These are phyloP conservation scores for Taxawa tesnikishii DNA, from an alignment of 2,329 filamentous ascomycete species.

Conservation along the genomic window DNA sequence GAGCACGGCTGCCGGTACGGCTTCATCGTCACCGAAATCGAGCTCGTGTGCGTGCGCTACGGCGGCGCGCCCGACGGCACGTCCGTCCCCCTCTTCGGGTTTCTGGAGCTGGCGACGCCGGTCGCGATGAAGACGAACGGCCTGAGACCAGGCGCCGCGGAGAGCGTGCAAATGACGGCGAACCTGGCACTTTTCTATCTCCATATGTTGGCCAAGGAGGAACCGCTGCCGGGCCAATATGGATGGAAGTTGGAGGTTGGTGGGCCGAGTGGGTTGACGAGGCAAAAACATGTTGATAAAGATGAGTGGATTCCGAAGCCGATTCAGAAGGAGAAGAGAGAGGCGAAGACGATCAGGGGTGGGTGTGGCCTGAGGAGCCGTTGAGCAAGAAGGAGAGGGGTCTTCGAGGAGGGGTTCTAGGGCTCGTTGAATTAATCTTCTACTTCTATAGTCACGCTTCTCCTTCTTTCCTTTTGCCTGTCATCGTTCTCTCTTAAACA, in stretches of 20 bases:
- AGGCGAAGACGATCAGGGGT: slow-evolving; percentile 63
- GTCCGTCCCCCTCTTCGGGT: slow-evolving; percentile 70
- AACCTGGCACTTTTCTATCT: slow-evolving; percentile 67
- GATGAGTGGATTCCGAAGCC: slow-evolving; percentile 67
- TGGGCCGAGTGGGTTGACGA: slow-evolving; percentile 58
- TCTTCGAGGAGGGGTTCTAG: too few relatives aligned
- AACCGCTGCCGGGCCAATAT: slow-evolving; percentile 44
- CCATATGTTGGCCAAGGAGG: slow-evolving; percentile 57
- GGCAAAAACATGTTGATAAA: slow-evolving; percentile 55
- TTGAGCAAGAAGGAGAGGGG: slow-evolving; percentile 53
- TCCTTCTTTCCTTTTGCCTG: too few relatives aligned
- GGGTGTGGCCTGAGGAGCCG: slow-evolving; percentile 64
- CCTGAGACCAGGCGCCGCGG: slow-evolving; percentile 17
- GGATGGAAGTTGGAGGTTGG: slow-evolving; percentile 61
- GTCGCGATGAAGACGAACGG: slow-evolving; percentile 38
- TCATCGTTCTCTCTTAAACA: too few relatives aligned
- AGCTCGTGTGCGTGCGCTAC: slow-evolving; percentile 79
- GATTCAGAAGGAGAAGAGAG: slow-evolving; percentile 61
- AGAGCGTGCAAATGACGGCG: slow-evolving; percentile 48
- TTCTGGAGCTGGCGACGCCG: slow-evolving; percentile 58
- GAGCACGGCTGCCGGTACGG: slow-evolving; percentile 88
- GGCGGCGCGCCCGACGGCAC: slow-evolving; percentile 36
- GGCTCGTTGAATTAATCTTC: too few relatives aligned
- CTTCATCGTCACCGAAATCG: slow-evolving; percentile 93
- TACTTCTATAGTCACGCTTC: too few relatives aligned